Percentiles rank a stretch among this genome's conserved stretches.
Conservation (phyloP, 2,329 filamentous ascomycete genomes). For the Alternaria angustiovoidea region DNA sequence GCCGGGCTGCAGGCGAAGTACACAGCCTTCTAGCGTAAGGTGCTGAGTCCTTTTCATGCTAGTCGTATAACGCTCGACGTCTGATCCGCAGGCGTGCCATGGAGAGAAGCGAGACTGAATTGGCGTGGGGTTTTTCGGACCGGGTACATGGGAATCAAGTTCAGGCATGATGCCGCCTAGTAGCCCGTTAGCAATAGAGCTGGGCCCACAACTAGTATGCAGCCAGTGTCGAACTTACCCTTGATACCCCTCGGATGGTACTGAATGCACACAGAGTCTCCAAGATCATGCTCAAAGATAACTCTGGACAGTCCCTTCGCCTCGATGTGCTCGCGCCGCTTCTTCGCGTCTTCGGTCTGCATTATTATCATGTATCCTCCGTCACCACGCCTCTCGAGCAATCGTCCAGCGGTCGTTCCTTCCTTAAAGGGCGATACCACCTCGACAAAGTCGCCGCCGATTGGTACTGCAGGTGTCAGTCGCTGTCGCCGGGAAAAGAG, state of each 20-base stretch:
- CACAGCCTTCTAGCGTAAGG: slow-evolving; percentile 47
- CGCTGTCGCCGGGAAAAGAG: not conserved
- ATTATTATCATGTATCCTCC: slow-evolving; percentile 61
- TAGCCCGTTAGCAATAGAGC: slow-evolving; percentile 3
- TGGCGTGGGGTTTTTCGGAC: slow-evolving; percentile 48
- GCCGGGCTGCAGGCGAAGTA: slow-evolving; percentile 50
- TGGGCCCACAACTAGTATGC: too few species aligned
- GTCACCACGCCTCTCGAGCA: slow-evolving; percentile 54
- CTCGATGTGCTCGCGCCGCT: slow-evolving; percentile 51
- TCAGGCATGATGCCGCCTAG: slow-evolving; percentile 56
- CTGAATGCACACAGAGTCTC: slow-evolving; percentile 50
- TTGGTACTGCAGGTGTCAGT: slow-evolving; percentile 43
- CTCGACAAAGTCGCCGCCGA: slow-evolving; percentile 57
- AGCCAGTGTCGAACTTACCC: slow-evolving; percentile 25
- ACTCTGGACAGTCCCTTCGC: slow-evolving; percentile 46
- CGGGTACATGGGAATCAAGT: slow-evolving; percentile 51
- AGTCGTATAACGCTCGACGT: slow-evolving; percentile 46
- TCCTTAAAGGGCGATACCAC: slow-evolving; percentile 51
- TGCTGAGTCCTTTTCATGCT: slow-evolving; percentile 50
- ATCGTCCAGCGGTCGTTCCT: slow-evolving; percentile 52
- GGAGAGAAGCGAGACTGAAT: slow-evolving; percentile 51
- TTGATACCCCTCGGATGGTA: slow-evolving; percentile 57
- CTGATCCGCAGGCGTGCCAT: slow-evolving; percentile 56
- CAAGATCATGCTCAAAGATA: slow-evolving; percentile 49
- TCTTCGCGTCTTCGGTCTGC: slow-evolving; percentile 54